Evolutionary conservation across 176 grass and related monocot genomes (phyloP).

Genomic region (Triticum aestivum): IWGSC_CS_RefSeq_v2.1 NC_057802.1:61940142-61940641

Average conservation of each 20-base stretch:
- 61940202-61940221: too few relatives aligned
- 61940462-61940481: not conserved
- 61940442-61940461: conserved; percentile 6
- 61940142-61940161: too few relatives aligned
- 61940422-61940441: not conserved
- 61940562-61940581: not conserved
- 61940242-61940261: too few relatives aligned
- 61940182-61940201: too few relatives aligned
- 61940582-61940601: not conserved
- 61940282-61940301: not conserved
- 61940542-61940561: not conserved
- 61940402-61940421: not conserved
- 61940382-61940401: conserved; percentile 1
- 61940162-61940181: too few relatives aligned
- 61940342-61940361: not conserved
- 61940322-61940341: not conserved
- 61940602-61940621: not conserved
- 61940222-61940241: too few relatives aligned
- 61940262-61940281: not conserved
- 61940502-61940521: not conserved
- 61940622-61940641: not conserved
- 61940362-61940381: not conserved
- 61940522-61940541: not conserved
- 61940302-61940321: not conserved
- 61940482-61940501: not conserved